Base-by-base conservation (phyloP, 2,329 filamentous ascomycete genomes). In the Daldinia eschscholtzii region DNA sequence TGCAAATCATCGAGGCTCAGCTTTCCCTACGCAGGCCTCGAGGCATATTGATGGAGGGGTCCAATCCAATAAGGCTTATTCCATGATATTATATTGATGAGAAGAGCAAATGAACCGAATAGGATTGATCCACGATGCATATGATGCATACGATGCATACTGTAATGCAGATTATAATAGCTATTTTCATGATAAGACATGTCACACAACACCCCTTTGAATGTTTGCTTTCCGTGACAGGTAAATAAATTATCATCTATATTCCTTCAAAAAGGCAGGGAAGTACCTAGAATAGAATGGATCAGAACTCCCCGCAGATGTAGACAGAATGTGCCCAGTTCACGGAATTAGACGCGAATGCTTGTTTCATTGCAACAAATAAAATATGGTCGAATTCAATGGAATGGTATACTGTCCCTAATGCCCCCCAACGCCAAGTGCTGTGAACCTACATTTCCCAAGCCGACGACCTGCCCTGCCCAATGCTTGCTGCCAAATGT, bases 321-420 rank as follows among this genome's bases (percentile, higher is more conserved):
- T 60, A 67, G 61, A 59, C 62, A 66, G 61, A 52, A 18, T 53
- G 59, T 50, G 61, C 67, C 63, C 37, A 48, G 44, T n/a, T 57
- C 33, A 52, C 46, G 46, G 12, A 41, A 35, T 35, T 18, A 62
- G 28, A 50, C 39, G 37, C 41, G 41, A 23, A 20, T 61, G 35
- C 61, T 70, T 70, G 61, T 59, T 41, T 63, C 41, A 30, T 65
- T 46, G 61, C 70, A 72, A 74, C 71, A 76, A 74, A 76, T 70
- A 76, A 75, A 74, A 76, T 42, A 58, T 59, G 64, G 73, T 75
- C 44, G 67, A 71, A 74, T 71, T 74, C 68, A 72, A 74, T 74
- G 76, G 76, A 73, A 74, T 78, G 76, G 76, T 78, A 78, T 78
- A 78, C 75, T 69, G 72, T 71, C 73, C 74, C 72, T 69, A 67